Percentiles rank a stretch among this genome's conserved stretches.
These are phyloP conservation scores for Amaranthus hypochondriacus DNA, from an alignment of 148 eudicot genomes.

Conservation along the genomic window DNA sequence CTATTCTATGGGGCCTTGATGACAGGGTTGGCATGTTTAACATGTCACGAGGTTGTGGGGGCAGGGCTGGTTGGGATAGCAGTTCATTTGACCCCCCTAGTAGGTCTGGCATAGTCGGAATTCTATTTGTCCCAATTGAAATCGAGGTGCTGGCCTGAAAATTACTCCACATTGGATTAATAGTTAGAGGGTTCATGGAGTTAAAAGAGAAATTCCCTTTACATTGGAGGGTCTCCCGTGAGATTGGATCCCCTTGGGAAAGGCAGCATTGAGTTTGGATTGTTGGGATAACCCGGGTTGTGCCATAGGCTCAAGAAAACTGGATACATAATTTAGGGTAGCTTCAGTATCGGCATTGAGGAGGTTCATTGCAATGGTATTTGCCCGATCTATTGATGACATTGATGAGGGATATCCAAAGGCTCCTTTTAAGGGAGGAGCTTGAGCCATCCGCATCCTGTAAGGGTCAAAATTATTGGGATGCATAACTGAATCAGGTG, in stretches of 20 bases:
- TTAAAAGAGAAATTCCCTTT: background rate
- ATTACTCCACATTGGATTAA: background rate
- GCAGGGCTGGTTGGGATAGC: too few species aligned
- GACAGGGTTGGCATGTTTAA: too few species aligned
- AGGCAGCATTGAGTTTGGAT: background rate
- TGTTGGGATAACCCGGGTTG: background rate
- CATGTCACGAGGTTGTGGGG: too few species aligned
- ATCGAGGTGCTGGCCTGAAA: background rate
- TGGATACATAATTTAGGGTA: background rate
- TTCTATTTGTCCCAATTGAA: background rate
- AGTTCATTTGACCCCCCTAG: too few species aligned
- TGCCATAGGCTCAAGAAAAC: background rate
- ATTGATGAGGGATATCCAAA: slow-evolving; percentile 5
- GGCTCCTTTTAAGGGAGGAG: background rate
- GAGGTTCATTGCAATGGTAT: background rate
- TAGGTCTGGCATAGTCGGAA: too few species aligned
- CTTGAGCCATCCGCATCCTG: background rate
- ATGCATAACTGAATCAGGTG: background rate
- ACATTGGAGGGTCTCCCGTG: slow-evolving; percentile 3
- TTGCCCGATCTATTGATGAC: background rate
- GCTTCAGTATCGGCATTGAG: background rate
- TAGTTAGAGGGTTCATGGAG: background rate
- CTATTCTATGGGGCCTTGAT: background rate
- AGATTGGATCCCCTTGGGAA: background rate
- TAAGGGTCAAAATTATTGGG: background rate